These are phyloP conservation scores for Fraxinus xanthoxyloides DNA, from an alignment of 305 asterid genomes.

Conservation along the genomic window DNA sequence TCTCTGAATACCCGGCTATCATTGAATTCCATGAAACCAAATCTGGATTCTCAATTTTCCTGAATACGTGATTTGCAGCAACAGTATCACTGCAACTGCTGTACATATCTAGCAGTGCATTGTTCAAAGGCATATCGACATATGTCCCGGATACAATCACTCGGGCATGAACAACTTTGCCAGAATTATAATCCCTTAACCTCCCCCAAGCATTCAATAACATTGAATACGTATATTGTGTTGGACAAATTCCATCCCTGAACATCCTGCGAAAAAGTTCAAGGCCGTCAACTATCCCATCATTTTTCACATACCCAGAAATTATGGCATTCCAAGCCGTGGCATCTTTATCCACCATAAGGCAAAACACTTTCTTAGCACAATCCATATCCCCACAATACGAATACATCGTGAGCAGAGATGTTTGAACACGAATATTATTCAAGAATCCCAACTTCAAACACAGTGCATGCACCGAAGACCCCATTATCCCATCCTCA, in stretches of 20 bases:
- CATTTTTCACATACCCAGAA: slow-evolving; percentile 56
- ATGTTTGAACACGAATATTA: slow-evolving; percentile 56
- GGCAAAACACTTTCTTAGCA: slow-evolving; percentile 46
- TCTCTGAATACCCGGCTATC: slow-evolving; percentile 66
- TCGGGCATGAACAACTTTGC: slow-evolving; percentile 58
- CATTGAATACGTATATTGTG: slow-evolving; percentile 67
- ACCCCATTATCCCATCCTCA: slow-evolving; percentile 41
- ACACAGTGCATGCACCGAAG: slow-evolving; percentile 51
- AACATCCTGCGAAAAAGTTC: slow-evolving; percentile 44
- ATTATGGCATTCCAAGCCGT: slow-evolving; percentile 70
- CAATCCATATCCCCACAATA: slow-evolving; percentile 43
- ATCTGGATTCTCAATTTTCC: slow-evolving; percentile 57
- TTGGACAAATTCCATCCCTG: slow-evolving; percentile 37
- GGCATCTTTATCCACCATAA: slow-evolving; percentile 51
- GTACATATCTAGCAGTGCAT: slow-evolving; percentile 78
- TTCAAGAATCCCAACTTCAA: slow-evolving; percentile 49
- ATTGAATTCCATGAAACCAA: slow-evolving; percentile 91
- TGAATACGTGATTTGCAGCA: slow-evolving; percentile 43
- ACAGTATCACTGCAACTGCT: slow-evolving; percentile 57
- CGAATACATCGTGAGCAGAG: slow-evolving; percentile 72
- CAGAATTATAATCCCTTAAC: slow-evolving; percentile 39
- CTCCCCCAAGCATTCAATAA: slow-evolving; percentile 70
- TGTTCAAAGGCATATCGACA: slow-evolving; percentile 63
- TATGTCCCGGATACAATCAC: slow-evolving; percentile 44
- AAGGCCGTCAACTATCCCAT: slow-evolving; percentile 44